phyloP scores from a whole-genome alignment of 257 asterid species.

The Nicotiana noctiflora region DNA sequence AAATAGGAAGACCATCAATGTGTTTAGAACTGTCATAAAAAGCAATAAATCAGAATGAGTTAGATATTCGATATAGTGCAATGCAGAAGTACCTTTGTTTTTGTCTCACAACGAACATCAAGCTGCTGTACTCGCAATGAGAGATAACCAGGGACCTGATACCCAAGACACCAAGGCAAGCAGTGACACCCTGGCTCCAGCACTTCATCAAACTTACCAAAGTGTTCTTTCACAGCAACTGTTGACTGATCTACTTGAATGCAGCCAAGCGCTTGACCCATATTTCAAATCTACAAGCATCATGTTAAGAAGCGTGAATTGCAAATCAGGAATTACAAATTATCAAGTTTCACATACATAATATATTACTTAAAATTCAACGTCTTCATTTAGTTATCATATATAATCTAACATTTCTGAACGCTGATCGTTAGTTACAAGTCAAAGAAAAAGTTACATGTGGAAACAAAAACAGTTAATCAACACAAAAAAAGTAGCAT shows the following conservation, averaged over 20 bases:
- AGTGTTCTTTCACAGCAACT: slow-evolving; percentile 30
- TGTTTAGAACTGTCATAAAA: background rate
- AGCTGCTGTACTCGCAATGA: slow-evolving; percentile 31
- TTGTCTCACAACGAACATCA: slow-evolving; percentile 35
- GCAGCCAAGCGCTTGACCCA: slow-evolving; percentile 34
- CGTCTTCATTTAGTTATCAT: background rate
- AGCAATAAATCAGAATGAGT: background rate
- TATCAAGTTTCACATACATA: background rate
- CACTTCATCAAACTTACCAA: slow-evolving; percentile 26
- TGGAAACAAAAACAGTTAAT: background rate
- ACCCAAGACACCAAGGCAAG: slow-evolving; percentile 37
- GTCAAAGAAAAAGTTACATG: background rate
- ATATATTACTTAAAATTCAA: background rate
- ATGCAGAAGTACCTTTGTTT: slow-evolving; percentile 26
- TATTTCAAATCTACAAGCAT: slow-evolving; percentile 15
- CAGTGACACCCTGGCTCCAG: slow-evolving; percentile 40
- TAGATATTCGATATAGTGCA: background rate
- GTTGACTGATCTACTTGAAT: slow-evolving; percentile 31
- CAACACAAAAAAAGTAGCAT: background rate
- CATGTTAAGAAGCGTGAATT: background rate
- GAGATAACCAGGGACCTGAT: slow-evolving; percentile 20
- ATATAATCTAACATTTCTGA: background rate
- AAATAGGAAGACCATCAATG: background rate
- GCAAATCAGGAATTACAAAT: background rate
- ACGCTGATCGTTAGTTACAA: background rate